Conservation (phyloP, 192 early-diverging fungal species). For the Backusella parvicylindrica region DNA sequence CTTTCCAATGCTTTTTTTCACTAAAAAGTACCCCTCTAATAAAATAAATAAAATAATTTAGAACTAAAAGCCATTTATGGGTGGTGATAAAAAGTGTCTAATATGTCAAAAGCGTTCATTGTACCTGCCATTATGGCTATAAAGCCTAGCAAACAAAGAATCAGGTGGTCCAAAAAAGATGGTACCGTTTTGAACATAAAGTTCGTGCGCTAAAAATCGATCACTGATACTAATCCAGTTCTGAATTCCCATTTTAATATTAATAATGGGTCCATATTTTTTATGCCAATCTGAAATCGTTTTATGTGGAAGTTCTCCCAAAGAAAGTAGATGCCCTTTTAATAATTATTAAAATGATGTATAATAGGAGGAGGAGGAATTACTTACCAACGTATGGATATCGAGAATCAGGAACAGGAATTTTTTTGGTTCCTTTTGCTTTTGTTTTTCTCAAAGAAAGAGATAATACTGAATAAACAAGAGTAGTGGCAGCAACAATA, state of each 20-base stretch:
- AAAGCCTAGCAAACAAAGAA: neutral
- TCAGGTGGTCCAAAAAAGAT: neutral
- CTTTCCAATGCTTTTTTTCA: neutral
- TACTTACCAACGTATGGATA: neutral
- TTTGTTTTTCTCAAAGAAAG: neutral
- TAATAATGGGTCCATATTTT: conserved; percentile 6
- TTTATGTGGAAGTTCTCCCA: neutral
- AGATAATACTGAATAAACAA: neutral
- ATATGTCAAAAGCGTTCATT: too few relatives aligned
- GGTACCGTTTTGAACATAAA: neutral
- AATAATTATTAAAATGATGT: neutral
- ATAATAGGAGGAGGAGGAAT: neutral
- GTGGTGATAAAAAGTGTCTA: too few relatives aligned
- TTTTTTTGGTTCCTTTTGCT: neutral
- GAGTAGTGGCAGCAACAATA: neutral
- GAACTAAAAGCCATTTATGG: too few relatives aligned
- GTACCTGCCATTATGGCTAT: conserved; percentile 1
- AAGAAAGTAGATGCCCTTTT: neutral
- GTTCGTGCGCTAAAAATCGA: neutral
- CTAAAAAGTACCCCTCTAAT: neutral
- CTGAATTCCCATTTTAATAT: neutral
- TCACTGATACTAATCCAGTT: neutral
- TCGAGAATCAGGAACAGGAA: neutral
- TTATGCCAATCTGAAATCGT: neutral
- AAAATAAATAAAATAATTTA: too few relatives aligned